A percentile compares a stretch with the other conserved stretches of the same genome.
phyloP scores from a whole-genome alignment of 2,329 filamentous ascomycete genomes.

The Neonectria ditissima region DNA sequence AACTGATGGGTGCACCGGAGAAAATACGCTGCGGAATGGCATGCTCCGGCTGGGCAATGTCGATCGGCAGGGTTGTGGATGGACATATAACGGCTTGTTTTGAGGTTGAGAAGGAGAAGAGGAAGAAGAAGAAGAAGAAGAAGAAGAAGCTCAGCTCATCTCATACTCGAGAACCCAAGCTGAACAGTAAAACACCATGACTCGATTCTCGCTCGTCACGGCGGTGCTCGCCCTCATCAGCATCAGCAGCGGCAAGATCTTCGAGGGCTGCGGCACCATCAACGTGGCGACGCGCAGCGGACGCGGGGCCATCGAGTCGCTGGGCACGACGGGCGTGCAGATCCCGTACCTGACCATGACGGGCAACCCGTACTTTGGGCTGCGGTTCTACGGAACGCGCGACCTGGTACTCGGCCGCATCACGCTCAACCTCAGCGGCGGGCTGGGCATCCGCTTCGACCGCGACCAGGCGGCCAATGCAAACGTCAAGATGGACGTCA shows the following conservation, averaged over 20 bases:
- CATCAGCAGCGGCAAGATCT: slow-evolving; percentile 65
- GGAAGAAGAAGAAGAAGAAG: too few relatives aligned
- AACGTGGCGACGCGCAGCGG: slow-evolving; percentile 56
- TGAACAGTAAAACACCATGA: slow-evolving; percentile 44
- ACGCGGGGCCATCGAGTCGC: slow-evolving; percentile 66
- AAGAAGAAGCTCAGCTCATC: too few relatives aligned
- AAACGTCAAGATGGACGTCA: slow-evolving; percentile 65
- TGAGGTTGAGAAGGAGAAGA: not conserved
- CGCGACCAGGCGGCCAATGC: slow-evolving; percentile 64
- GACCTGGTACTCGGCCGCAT: slow-evolving; percentile 63
- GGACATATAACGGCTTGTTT: not conserved
- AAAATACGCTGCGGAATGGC: not conserved
- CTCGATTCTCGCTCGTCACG: slow-evolving; percentile 51
- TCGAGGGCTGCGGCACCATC: slow-evolving; percentile 70
- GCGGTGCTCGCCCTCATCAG: slow-evolving; percentile 59
- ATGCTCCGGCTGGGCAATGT: not conserved
- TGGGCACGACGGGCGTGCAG: slow-evolving; percentile 59
- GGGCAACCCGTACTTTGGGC: slow-evolving; percentile 67
- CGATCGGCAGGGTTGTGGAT: not conserved
- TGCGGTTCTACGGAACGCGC: slow-evolving; percentile 65
- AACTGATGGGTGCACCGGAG: not conserved
- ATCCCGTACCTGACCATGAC: slow-evolving; percentile 70
- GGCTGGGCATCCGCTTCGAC: slow-evolving; percentile 69
- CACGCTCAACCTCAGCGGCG: slow-evolving; percentile 65
- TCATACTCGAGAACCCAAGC: too few relatives aligned